Evolutionary conservation across 352 stramenopile genomes (phyloP).

Genomic region (Pythium vanterpoolii): DNA sequence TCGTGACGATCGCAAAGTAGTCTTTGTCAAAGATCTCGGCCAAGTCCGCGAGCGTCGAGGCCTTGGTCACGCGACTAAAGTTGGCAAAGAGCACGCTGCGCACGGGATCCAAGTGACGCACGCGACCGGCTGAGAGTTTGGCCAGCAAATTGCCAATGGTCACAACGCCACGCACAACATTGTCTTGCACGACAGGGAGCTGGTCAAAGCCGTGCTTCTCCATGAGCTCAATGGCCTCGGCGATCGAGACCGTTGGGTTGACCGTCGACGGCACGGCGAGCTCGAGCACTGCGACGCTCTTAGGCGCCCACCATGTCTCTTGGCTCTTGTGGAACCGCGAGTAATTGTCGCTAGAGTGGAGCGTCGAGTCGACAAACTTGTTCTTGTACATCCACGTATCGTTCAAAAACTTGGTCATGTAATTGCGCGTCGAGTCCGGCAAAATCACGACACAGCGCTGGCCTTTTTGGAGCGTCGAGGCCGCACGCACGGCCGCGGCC

Average conservation of each 20-base stretch:
- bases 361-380: constrained; percentile 60
- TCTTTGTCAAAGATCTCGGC: constrained; percentile 95
- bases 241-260: constrained; percentile 73
- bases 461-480: constrained; percentile 78
- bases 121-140: constrained; percentile 84
- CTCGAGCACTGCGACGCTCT: constrained; percentile 75
- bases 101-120: constrained; percentile 80
- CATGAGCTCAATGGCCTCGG: constrained; percentile 92
- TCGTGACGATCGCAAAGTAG: constrained; percentile 91
- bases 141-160: constrained; percentile 95
- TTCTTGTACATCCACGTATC: constrained; percentile 94
- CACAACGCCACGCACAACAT: constrained; percentile 90
- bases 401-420: constrained; percentile 98
- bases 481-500: constrained; percentile 76
- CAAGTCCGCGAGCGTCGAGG: constrained; percentile 86
- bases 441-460: constrained; percentile 95
- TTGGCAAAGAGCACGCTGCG: constrained; percentile 91
- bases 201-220: constrained; percentile 89
- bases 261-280: constrained; percentile 87
- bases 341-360: constrained; percentile 75
- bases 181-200: constrained; percentile 65
- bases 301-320: constrained; percentile 91
- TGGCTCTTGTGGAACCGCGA: constrained; percentile 61
- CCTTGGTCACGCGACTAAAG: constrained; percentile 90
- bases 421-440: constrained; percentile 95